Evolutionary conservation across 495 filamentous ascomycete species (phyloP), one percentile per base, ranked within the genome.

Genomic region (Cryomyces antarcticus): DNA sequence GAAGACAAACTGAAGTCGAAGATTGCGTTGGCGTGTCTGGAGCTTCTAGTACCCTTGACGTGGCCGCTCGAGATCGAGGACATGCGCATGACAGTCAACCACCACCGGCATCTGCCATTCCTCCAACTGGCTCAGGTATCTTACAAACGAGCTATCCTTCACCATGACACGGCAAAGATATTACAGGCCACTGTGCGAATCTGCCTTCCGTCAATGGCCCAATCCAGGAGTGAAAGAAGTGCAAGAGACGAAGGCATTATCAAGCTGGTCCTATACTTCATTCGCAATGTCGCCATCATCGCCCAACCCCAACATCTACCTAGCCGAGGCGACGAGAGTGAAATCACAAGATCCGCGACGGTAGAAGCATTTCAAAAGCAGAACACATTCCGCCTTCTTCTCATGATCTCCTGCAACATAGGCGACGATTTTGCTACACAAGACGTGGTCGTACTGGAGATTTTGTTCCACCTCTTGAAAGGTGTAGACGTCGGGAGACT

Each of bases 1-100:
- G 76, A 77, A 28, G 75, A 76, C 61, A 75, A 73, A 47, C 66
- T 78, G 54, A 81, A 79, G 60, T 81, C 74, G 41, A 82, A 81
- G 57, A 70, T 89, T 46, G 80, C 84, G 17, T 60, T 94, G 49
- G 81, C 84, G 41, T 93, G 84, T 57, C 66, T 95, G 60, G 88
- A 96, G 57, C 65, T 99, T 40, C 73, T 99, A 48, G 85, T 93
- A 2, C 87, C 88, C 29, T 66, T 99, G 52, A 99, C 89, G 28
- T 96, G 88, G 88, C 87, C 87, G 7, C 65, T 89, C 46, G 84
- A 95, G 49, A 76, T 80, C 48, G 73, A 87, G 48, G 64, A 67
- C 38, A 66, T 69, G 28, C 70, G 82, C 49, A 89, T 88, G 78
- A 96, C 85, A 4, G 65, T 82, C 49, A 95, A 96, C 57, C 85